phyloP scores from a whole-genome alignment of 805 yeast species.

The Ogataea nitratoaversa region DNA sequence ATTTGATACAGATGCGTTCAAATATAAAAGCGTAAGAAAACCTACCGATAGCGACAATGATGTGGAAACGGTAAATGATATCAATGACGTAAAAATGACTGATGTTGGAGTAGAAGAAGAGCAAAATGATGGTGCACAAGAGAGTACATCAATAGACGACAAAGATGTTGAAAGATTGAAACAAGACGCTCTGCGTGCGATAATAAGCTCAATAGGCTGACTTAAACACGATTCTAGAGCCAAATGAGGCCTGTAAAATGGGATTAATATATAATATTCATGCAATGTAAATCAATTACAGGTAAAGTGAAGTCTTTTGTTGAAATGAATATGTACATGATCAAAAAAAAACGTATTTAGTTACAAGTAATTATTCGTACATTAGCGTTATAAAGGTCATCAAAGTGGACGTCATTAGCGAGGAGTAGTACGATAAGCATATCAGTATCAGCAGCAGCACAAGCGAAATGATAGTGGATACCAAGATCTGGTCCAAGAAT shows the following conservation, averaged over 20 bases:
- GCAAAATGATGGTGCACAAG: constrained; percentile 4
- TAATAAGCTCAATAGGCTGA: constrained; percentile 6
- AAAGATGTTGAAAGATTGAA: constrained; percentile 12
- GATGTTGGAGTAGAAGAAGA: background rate
- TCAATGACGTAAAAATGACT: background rate
- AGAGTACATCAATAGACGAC: constrained; percentile 10
- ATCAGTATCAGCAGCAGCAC: no score
- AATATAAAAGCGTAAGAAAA: background rate
- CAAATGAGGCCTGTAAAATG: no score
- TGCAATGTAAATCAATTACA: no score
- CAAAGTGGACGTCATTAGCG: no score
- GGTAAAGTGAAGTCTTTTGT: no score
- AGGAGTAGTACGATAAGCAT: no score
- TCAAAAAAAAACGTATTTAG: no score
- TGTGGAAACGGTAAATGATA: background rate
- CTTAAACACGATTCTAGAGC: background rate
- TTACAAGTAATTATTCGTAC: no score
- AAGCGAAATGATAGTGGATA: background rate
- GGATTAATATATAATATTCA: no score
- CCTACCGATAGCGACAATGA: background rate
- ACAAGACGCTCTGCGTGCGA: constrained; percentile 12
- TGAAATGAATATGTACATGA: no score
- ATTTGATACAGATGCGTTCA: constrained; percentile 1
- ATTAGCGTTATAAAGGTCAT: no score
- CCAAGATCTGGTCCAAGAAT: no score